phyloP scores from a whole-genome alignment of 2,329 filamentous ascomycete genomes.

The Fusarium sp. region DNA sequence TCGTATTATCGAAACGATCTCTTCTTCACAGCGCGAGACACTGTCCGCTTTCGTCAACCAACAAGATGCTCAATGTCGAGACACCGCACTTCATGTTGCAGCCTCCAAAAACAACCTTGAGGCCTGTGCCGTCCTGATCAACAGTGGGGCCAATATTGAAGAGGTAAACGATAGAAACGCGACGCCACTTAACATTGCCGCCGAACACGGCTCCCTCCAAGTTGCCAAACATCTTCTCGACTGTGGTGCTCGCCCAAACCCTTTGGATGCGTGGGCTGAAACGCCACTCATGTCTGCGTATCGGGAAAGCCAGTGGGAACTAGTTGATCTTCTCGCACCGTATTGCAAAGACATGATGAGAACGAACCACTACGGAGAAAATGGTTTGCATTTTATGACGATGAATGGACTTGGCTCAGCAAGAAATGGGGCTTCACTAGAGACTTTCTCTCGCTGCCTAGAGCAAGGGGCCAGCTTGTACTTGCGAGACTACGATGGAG shows the following conservation, averaged over 20 bases:
- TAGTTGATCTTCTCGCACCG: neutral
- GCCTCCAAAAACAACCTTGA: neutral
- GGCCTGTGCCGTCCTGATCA: neutral
- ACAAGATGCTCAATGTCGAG: rapidly evolving
- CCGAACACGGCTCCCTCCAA: neutral
- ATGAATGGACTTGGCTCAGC: neutral
- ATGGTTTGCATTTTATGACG: neutral
- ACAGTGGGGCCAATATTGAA: neutral
- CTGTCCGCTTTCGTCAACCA: neutral
- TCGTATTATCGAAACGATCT: rapidly evolving
- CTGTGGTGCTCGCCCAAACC: neutral
- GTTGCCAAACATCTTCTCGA: neutral
- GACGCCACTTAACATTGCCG: conserved; percentile 5
- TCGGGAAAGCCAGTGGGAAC: rapidly evolving
- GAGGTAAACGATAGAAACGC: neutral
- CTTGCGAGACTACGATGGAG: neutral
- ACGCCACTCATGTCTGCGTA: neutral
- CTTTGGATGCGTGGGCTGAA: neutral
- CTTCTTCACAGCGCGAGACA: neutral
- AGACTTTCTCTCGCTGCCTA: neutral
- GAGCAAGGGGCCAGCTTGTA: neutral
- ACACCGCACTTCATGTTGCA: neutral
- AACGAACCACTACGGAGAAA: neutral
- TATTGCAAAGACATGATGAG: rapidly evolving
- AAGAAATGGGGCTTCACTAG: neutral